Percentiles rank a stretch among this genome's conserved stretches.
Conservation (phyloP, 2,329 filamentous ascomycete species). For the Tympanopsis confertula region DNA sequence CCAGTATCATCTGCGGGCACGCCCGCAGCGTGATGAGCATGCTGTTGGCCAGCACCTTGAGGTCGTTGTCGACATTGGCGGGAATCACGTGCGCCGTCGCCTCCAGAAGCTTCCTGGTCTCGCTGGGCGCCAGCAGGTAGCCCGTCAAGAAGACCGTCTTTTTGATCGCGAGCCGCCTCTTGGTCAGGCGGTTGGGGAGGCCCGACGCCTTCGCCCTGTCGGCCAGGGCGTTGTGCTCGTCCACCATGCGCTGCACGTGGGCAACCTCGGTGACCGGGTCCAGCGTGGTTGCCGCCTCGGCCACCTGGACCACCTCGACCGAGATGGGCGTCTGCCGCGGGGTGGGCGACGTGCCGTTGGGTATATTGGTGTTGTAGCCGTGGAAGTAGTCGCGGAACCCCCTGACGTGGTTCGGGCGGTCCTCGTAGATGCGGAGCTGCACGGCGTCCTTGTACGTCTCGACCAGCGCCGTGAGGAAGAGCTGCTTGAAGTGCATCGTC, state of each 20-base stretch:
- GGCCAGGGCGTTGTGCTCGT: conserved; percentile 60
- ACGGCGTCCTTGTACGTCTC: conserved; percentile 74
- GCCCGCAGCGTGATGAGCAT: conserved; percentile 79
- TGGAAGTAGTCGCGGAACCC: conserved; percentile 77
- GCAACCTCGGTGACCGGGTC: conserved; percentile 71
- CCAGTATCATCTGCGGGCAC: conserved; percentile 59
- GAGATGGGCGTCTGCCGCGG: conserved; percentile 45
- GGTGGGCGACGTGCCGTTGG: no score
- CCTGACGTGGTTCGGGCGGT: conserved; percentile 57
- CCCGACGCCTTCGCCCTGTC: conserved; percentile 19
- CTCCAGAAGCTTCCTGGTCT: conserved; percentile 57
- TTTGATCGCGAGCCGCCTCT: conserved; percentile 56
- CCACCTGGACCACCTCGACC: conserved; percentile 77
- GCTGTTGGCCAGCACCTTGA: conserved; percentile 77
- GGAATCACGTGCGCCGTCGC: conserved; percentile 55
- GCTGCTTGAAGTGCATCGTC: conserved; percentile 89
- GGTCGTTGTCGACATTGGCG: conserved; percentile 52
- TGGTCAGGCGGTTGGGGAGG: conserved; percentile 12
- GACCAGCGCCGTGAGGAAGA: conserved; percentile 68
- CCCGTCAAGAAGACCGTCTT: conserved; percentile 86
- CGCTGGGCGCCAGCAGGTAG: conserved; percentile 66
- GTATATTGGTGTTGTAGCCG: no score
- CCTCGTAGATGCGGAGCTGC: conserved; percentile 71
- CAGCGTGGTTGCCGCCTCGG: conserved; percentile 61
- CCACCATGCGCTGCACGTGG: conserved; percentile 80